Base-by-base conservation (phyloP, 208 protist species). In the Naegleria lovaniensis region DNA sequence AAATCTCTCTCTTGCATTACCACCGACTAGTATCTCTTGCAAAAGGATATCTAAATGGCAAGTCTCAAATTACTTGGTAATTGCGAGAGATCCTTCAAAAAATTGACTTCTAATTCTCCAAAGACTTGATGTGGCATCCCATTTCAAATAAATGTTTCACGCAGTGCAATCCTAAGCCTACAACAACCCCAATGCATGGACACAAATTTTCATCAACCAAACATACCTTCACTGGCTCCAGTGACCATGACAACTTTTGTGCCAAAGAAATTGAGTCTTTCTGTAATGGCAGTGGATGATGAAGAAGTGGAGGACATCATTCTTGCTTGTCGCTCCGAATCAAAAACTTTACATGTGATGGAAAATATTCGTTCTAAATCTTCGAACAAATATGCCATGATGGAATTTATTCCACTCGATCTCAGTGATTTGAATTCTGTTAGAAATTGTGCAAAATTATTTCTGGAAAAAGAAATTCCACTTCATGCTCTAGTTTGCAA, bases 211-310 rank as follows among this genome's bases (percentile, higher is more conserved):
- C n/a, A n/a, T n/a, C n/a, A n/a, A n/a, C n/a, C n/a, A n/a, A n/a
- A n/a, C n/a, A n/a, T n/a, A 92, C 96, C 58, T 94, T 97, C 83
- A 96, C 95, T 29, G 96, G 96, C 40, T 95, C 89, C n/a, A 96
- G 96, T 92, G 94, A 94, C 43, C 43, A 48, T 48, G 43, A 48
- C 43, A 48, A 48, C 43, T 7, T 48, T 48, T 1, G 1, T 48
- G 1, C 43, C 43, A 48, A 48, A 48, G 43, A 48, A 48, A 48
- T 48, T 48, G 43, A 48, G 43, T 48, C 43, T 1, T 48, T 48
- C 43, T 48, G 43, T 48, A 9, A 7, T 48, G 7, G 43, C 43
- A 9, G 43, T 9, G 7, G 43, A 48, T 48, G 43, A 48, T 48
- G 43, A 48, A 7, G 43, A 48, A 1, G 43, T 48, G n/a, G n/a